phyloP scores from a whole-genome alignment of 768 basidiomycete species.

The Russula brevipes region DNA sequence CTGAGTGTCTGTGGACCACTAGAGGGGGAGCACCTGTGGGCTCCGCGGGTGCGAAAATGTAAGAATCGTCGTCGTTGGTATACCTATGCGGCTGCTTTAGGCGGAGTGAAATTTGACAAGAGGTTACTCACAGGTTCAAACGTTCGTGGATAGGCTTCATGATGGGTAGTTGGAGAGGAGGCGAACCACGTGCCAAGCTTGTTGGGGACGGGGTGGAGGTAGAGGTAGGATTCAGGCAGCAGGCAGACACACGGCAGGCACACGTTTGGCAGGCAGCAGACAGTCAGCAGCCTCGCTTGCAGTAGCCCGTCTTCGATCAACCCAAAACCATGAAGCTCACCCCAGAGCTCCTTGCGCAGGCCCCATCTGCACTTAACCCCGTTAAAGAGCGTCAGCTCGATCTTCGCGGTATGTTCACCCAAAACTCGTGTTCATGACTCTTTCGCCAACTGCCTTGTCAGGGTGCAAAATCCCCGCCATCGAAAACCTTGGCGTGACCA shows the following conservation, averaged over 20 bases:
- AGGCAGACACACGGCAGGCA: background rate
- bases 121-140: conserved; percentile 52
- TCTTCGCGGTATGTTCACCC: conserved; percentile 63
- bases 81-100: conserved; percentile 43
- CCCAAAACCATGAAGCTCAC: conserved; percentile 73
- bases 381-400: conserved; percentile 88
- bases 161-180: conserved; percentile 33
- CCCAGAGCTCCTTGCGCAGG: conserved; percentile 85
- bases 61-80: conserved; percentile 64
- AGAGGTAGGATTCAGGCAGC: background rate
- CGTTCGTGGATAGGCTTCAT: conserved; percentile 72
- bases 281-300: background rate
- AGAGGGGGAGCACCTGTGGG: conserved; percentile 58
- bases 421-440: background rate
- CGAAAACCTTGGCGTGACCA: conserved; percentile 93
- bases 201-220: background rate
- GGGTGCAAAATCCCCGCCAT: conserved; percentile 93
- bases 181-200: conserved; percentile 10
- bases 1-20: conserved; percentile 68
- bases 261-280: no score
- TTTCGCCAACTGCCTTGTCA: conserved; percentile 18
- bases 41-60: conserved; percentile 70
- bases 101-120: background rate
- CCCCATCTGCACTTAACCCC: conserved; percentile 71
- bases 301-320: conserved; percentile 2